Evolutionary conservation across 108 stramenopile species (phyloP).

Genomic region (Skeletonema grethae): DNA sequence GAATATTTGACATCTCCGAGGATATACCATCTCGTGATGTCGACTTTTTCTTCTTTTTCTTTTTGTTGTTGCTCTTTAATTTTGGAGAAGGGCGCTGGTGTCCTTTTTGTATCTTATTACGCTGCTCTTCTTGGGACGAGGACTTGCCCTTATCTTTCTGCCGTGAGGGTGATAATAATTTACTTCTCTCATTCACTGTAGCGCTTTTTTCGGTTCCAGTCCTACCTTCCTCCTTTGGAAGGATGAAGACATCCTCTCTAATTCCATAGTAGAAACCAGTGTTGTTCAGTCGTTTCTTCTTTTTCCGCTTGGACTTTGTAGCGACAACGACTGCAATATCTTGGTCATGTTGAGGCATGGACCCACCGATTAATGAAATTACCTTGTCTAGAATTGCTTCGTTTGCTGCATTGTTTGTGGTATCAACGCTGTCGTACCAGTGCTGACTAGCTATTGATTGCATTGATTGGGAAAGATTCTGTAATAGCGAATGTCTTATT

Average conservation of each 20-base stretch:
- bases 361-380: background rate
- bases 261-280: slow-evolving; percentile 53
- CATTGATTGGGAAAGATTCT: slow-evolving; percentile 3
- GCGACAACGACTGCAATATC: background rate
- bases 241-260: slow-evolving; percentile 37
- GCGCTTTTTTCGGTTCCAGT: background rate
- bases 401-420: background rate
- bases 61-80: background rate
- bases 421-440: background rate
- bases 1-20: slow-evolving; percentile 35
- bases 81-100: background rate
- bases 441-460: slow-evolving; percentile 1
- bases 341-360: background rate
- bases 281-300: slow-evolving; percentile 35
- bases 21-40: background rate
- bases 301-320: slow-evolving; percentile 13
- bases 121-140: background rate
- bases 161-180: background rate
- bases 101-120: background rate
- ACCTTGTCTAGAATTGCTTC: slow-evolving; percentile 1
- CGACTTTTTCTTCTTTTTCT: slow-evolving; percentile 1
- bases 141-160: background rate
- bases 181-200: background rate
- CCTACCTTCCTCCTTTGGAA: background rate
- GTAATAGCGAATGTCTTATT: background rate